A percentile compares a stretch with the other conserved stretches of the same genome.
phyloP scores from a whole-genome alignment of 805 yeast genomes.

The Groenewaldozyma tartarivorans region DNA sequence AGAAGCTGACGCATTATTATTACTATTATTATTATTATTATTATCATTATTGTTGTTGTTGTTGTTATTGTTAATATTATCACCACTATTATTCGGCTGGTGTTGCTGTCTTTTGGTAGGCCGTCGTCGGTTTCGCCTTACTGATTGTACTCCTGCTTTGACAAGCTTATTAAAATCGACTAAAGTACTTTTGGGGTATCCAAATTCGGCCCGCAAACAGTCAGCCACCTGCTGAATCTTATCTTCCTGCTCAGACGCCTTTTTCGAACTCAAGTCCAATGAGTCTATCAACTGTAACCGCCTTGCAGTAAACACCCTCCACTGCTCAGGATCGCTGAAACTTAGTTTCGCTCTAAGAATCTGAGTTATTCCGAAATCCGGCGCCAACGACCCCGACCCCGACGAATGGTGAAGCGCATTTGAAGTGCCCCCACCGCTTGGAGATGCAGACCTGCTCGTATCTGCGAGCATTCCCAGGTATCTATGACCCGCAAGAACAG shows the following conservation, averaged over 20 bases:
- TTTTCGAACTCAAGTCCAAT: slow-evolving; percentile 48
- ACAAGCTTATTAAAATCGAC: slow-evolving; percentile 83
- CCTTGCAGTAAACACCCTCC: slow-evolving; percentile 89
- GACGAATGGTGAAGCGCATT: too few species aligned
- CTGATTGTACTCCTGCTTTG: slow-evolving; percentile 89
- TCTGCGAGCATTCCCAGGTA: too few species aligned
- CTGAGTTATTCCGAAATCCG: slow-evolving; percentile 39
- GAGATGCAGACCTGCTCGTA: too few species aligned
- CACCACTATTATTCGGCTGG: background rate
- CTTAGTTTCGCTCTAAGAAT: slow-evolving; percentile 52
- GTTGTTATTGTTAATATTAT: slow-evolving; percentile 1
- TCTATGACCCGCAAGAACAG: too few species aligned
- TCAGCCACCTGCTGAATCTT: slow-evolving; percentile 73
- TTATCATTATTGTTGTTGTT: background rate
- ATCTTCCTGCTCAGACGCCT: slow-evolving; percentile 89
- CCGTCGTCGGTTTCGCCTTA: slow-evolving; percentile 60
- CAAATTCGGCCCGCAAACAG: slow-evolving; percentile 67
- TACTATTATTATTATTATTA: too few species aligned
- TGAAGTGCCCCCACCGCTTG: too few species aligned
- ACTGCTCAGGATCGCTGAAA: slow-evolving; percentile 70
- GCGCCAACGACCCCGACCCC: slow-evolving; percentile 1
- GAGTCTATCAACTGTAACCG: slow-evolving; percentile 82
- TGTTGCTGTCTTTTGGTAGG: slow-evolving; percentile 8
- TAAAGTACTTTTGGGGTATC: slow-evolving; percentile 47
- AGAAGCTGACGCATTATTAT: background rate